Percentiles rank a stretch among this genome's conserved stretches.
These are phyloP conservation scores for Eutrema japonicum DNA, from an alignment of 345 rosid species.

Conservation along the genomic window DNA sequence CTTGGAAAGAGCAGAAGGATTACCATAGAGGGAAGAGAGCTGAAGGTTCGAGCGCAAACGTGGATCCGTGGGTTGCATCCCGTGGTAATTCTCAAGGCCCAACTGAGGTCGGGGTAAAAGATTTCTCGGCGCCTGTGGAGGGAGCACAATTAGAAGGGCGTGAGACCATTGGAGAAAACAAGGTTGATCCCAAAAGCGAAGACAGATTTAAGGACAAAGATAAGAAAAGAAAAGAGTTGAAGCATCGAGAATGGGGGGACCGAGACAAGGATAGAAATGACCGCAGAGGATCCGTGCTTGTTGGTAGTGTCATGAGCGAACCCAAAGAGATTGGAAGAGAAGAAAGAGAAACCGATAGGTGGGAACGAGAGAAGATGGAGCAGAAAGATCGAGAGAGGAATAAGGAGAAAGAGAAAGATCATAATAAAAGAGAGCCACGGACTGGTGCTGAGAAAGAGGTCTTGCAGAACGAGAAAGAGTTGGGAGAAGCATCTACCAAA, in stretches of 20 bases:
- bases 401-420: slow-evolving; percentile 81
- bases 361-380: slow-evolving; percentile 91
- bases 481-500: slow-evolving; percentile 68
- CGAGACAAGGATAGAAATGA: slow-evolving; percentile 91
- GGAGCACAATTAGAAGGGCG: slow-evolving; percentile 60
- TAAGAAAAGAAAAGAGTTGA: slow-evolving; percentile 81
- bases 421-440: slow-evolving; percentile 68
- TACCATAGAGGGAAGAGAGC: slow-evolving; percentile 78
- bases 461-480: slow-evolving; percentile 62
- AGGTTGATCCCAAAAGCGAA: slow-evolving; percentile 75
- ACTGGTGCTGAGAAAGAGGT: slow-evolving; percentile 71
- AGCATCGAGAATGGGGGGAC: slow-evolving; percentile 88
- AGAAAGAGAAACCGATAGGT: slow-evolving; percentile 82
- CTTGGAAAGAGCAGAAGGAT: slow-evolving; percentile 92
- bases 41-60: slow-evolving; percentile 60
- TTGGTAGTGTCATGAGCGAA: slow-evolving; percentile 60
- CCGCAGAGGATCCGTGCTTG: slow-evolving; percentile 61
- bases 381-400: slow-evolving; percentile 79
- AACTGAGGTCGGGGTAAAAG: slow-evolving; percentile 62
- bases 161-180: slow-evolving; percentile 90
- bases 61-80: slow-evolving; percentile 67
- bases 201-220: slow-evolving; percentile 93
- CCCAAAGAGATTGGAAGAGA: slow-evolving; percentile 70
- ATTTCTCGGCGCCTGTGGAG: slow-evolving; percentile 58
- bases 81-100: slow-evolving; percentile 63